Base-by-base conservation (phyloP, 257 asterid species). In the Ocimum tenuiflorum region DNA sequence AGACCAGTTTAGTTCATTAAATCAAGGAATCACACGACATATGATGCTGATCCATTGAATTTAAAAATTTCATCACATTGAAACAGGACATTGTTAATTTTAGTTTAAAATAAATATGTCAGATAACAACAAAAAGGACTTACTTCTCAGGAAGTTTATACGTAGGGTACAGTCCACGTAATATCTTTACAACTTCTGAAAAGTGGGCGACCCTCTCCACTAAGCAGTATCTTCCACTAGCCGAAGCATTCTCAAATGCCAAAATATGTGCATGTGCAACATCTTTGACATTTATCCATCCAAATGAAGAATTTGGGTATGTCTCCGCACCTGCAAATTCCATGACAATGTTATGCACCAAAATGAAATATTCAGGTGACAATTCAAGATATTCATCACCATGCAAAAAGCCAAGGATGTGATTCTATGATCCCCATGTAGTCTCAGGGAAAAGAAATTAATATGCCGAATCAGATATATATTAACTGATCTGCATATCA, bases 201-300 rank as follows among this genome's bases (percentile, higher is more conserved):
- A 42, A 45, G 80, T 80, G 88, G 8, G 73, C 80, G 24, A 73
- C 68, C 7, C 68, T 67, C 49, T 77, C 86, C 56, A 80, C 82
- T 63, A 78, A 20, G 27, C 80, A 78, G 67, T 80, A 78, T 72
- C 86, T 78, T 73, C 88, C 88, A 55, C 29, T 75, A 35, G 88
- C 86, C 0, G 76, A 73, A 50, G 84, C 70, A 63, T 73, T 80
- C 75, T 83, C 88, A 65, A 47, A 78, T 62, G 82, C 88, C 57
- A 79, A 72, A 54, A 82, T 60, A 63, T 82, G 88, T 22, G 85
- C 85, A 59, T 43, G 3, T n/a, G 83, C 88, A 63, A 82, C 85
- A 63, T 82, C 88, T 73, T 69, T 80, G 20, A 80, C 85, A 58
- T 83, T 74, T 11, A 78, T 73, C 86, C 88, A 80, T 18, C 82